Base-by-base conservation (phyloP, 129 eudicot species). In the Flaveria trinervia region DNA sequence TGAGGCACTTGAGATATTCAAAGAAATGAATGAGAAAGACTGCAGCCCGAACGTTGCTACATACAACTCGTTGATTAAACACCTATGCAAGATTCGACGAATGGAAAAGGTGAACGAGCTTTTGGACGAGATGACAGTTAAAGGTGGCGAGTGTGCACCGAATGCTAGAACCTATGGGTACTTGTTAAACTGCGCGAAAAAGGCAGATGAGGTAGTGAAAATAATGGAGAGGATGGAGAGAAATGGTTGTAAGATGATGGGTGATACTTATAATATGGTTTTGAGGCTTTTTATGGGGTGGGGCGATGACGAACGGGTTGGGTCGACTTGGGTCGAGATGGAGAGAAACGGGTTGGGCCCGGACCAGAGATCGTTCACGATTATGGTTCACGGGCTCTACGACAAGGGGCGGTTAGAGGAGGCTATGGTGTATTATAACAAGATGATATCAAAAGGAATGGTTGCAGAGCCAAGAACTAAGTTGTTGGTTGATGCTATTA, bases 261-360 rank as follows among this genome's bases (percentile, higher is more conserved):
- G 64, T 4, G 98, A 94, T 55, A 72, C 77, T 7, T 91, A 79
- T 82, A 91, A 91, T 77, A 52, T 91, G 89, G 5, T 91, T 14
- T 61, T 94, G 85, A 86, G 96, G 81, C 90, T 91, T 89, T 94
- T 79, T 59, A 74, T 89, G 92, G 80, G 81, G 12, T 94, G 93
- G 96, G 89, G 76, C 51, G 71, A 71, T 77, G 81, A 77, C 28
- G 79, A 86, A 49, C 73, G 65, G 65, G 96, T 80, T 65, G 77
- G 54, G 45, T 75, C 70, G 46, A 83, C 73, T n/a, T 94, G 96
- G 97, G 26, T 46, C 48, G 93, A 87, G 62, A 94, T 94, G 98
- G 92, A 85, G 81, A 86, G 64, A 82, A 79, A 74, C 44, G 93
- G 93, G 52, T 30, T 89, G 70, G 98, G 98, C 16, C 97, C 88